Conservation (phyloP, 1,284 basidiomycete genomes). For the Somion occarium region DNA sequence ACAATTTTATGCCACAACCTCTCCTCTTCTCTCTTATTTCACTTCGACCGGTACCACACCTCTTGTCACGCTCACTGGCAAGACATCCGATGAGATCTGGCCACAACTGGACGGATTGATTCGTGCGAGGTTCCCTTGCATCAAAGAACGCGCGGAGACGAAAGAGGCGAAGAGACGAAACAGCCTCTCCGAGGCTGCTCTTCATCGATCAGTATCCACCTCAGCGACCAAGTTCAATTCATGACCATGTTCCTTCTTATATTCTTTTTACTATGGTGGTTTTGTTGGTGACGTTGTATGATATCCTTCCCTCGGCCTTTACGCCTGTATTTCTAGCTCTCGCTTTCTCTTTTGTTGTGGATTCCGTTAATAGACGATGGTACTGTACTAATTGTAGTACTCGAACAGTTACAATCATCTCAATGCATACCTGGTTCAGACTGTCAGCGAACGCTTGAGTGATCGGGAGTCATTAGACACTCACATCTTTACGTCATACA, state of each 20-base stretch:
- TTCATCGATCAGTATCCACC: conserved; percentile 20
- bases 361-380: conserved; percentile 1
- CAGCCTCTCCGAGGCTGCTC: conserved; percentile 45
- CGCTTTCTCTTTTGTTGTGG: not conserved
- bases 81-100: conserved; percentile 93
- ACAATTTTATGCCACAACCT: conserved; percentile 85
- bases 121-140: conserved; percentile 47
- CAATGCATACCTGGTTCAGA: conserved; percentile 54
- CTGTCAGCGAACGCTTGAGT: conserved; percentile 5
- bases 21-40: conserved; percentile 84
- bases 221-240: not conserved
- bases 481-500: conserved; percentile 84
- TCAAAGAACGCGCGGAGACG: conserved; percentile 48
- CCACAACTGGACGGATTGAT: conserved; percentile 68
- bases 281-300: not conserved
- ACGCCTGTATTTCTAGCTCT: conserved; percentile 1
- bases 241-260: not conserved
- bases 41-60: conserved; percentile 34
- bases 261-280: not conserved
- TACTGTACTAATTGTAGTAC: conserved; percentile 1
- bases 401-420: conserved; percentile 23
- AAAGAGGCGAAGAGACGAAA: conserved; percentile 38
- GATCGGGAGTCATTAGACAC: conserved; percentile 19
- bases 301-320: not conserved
- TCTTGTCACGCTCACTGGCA: conserved; percentile 75